Evolutionary conservation across 495 filamentous ascomycete species (phyloP), one percentile per base, ranked within the genome.

Genomic region (Tuber umbilicatum): DNA sequence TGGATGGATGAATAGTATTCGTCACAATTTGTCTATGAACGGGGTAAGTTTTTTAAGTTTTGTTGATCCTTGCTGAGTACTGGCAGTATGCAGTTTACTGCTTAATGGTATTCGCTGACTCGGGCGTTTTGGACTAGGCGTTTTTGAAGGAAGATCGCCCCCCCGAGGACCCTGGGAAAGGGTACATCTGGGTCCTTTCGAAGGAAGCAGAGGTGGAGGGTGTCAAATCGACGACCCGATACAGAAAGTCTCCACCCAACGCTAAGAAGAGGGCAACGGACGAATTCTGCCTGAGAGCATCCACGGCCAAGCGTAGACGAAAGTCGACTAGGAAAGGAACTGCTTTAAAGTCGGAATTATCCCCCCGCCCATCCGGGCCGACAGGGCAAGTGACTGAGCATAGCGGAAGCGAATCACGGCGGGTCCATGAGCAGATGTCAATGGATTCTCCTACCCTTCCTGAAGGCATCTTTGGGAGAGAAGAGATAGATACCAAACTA

Each of bases 1-100:
- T 80, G 96, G 94, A 5, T 98, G 96, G 95, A 92, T 95, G 84
- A 98, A 97, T 84, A 97, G 94, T 83, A 95, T 99, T 73, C 89
- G 95, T 10, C 95, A 99, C 81, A 99, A 99, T 80, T 85, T 99
- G 0, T 97, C 93, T 19, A 99, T 99, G 95, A 99, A 99, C 81
- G 87, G 86, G 60, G 95, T 97, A 87, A 83, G 92, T 87, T 43
- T 69, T 68, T 60, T 76, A 69, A 38, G 50, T 69, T 38, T 45
- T 39, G 42, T 31, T 39, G 43, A 69, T 23, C 40, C 31, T 73
- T 69, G 31, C 40, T 60, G 0, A 27, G 68, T 47, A 39, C 21
- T 43, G 39, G 41, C 68, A 14, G 23, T 68, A 38, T 23, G 69
- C 69, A 73, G 55, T 67, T n/a, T 50, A 16, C 45, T 9, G 7